Conservation (phyloP, 163 green algal genomes). For the Dunaliella salina region DNA sequence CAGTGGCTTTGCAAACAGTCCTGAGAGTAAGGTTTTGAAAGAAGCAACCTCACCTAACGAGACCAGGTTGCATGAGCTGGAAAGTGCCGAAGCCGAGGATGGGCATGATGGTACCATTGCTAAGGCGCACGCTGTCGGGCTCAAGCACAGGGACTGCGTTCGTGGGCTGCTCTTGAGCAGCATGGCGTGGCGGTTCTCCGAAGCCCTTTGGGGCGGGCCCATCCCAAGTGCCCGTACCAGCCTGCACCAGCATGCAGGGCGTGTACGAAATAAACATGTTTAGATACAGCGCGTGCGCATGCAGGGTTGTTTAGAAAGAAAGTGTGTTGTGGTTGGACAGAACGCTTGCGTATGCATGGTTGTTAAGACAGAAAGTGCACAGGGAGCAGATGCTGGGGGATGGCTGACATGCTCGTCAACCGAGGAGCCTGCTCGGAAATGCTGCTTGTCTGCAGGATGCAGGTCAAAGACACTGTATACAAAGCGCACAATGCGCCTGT, state of each 20-base stretch:
- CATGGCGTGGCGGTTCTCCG: constrained; percentile 8
- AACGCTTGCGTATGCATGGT: no score
- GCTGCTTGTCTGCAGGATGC: no score
- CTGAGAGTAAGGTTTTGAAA: no score
- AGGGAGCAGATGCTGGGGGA: no score
- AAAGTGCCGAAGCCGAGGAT: constrained; percentile 70
- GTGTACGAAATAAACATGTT: no score
- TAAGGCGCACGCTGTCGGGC: constrained; percentile 43
- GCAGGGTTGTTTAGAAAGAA: neutral
- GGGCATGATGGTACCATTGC: constrained; percentile 50
- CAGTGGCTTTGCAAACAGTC: no score
- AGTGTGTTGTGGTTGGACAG: no score
- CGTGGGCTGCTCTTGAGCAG: constrained; percentile 9
- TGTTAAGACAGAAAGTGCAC: no score
- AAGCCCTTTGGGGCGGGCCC: constrained; percentile 58
- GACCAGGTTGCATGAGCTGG: constrained; percentile 33
- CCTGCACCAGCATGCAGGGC: constrained; percentile 15
- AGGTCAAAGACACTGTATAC: no score
- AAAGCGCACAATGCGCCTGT: no score
- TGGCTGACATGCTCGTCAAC: no score
- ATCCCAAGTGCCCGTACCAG: constrained; percentile 66
- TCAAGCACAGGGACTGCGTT: constrained; percentile 16
- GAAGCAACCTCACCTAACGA: constrained; percentile 33
- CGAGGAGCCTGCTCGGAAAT: no score
- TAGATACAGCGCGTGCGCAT: neutral